phyloP scores from a whole-genome alignment of 192 early-diverging fungal species.

The Coemansia sp. region DNA sequence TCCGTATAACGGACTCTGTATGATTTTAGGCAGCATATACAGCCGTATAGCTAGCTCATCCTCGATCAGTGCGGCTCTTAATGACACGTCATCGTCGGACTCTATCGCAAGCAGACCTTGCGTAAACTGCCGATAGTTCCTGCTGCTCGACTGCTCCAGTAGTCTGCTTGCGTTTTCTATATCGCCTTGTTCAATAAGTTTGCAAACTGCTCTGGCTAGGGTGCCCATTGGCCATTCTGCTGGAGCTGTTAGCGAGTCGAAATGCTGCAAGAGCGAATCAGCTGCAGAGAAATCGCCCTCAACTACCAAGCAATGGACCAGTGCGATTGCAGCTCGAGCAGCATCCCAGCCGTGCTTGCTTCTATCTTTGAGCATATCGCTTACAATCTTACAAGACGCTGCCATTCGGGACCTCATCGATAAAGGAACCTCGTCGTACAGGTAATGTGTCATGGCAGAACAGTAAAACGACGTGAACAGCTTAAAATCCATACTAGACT shows the following conservation, averaged over 20 bases:
- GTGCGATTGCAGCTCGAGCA: slow-evolving; percentile 2
- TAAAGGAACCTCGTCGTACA: not conserved
- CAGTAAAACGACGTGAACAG: slow-evolving; percentile 17
- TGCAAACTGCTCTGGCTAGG: slow-evolving; percentile 2
- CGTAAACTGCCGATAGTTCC: slow-evolving; percentile 1
- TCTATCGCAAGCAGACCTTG: not conserved
- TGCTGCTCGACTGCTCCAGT: not conserved
- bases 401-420: not conserved
- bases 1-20: not conserved
- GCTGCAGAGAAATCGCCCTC: not conserved
- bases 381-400: not conserved
- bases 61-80: slow-evolving; percentile 6
- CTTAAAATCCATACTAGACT: not conserved
- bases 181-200: slow-evolving; percentile 1
- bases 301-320: slow-evolving; percentile 9
- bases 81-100: not conserved
- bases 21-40: not conserved
- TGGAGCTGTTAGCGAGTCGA: not conserved
- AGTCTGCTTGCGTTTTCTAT: slow-evolving; percentile 4
- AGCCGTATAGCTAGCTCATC: slow-evolving; percentile 23
- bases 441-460: slow-evolving; percentile 4
- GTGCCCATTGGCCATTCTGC: slow-evolving; percentile 28
- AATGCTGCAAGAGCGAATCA: not conserved
- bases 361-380: not conserved
- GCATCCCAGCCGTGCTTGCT: not conserved